Percentiles rank a stretch among this genome's conserved stretches.
Evolutionary conservation across 345 rosid species (phyloP).

Genomic region (Balakata baccata): DNA sequence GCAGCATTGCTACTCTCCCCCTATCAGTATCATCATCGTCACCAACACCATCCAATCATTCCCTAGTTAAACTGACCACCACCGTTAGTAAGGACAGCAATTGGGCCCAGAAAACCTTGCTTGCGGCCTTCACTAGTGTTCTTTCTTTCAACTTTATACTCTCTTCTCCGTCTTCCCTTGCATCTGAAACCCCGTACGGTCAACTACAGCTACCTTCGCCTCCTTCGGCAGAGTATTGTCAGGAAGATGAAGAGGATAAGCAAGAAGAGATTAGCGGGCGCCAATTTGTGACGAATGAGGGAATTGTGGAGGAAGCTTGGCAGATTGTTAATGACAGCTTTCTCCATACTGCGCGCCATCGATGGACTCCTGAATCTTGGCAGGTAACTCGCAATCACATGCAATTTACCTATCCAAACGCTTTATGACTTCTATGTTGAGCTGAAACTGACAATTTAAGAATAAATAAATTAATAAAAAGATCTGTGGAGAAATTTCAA

Average conservation of each 20-base stretch:
- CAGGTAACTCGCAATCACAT: constrained; percentile 33
- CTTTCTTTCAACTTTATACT: constrained; percentile 57
- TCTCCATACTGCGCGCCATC: constrained; percentile 46
- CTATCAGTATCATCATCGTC: constrained; percentile 15
- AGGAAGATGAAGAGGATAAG: constrained; percentile 33
- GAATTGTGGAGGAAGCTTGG: constrained; percentile 92
- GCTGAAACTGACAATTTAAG: too few species aligned
- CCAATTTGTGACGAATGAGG: constrained; percentile 50
- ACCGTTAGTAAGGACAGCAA: neutral
- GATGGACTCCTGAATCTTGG: constrained; percentile 75
- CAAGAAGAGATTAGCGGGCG: constrained; percentile 21
- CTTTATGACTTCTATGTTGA: neutral
- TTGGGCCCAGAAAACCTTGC: constrained; percentile 39
- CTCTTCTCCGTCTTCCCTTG: constrained; percentile 44
- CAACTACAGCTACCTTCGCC: constrained; percentile 21
- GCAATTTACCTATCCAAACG: neutral
- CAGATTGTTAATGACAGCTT: constrained; percentile 75
- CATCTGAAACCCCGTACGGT: constrained; percentile 36
- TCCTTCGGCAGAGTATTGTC: constrained; percentile 41
- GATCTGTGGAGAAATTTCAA: too few species aligned
- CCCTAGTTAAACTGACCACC: neutral
- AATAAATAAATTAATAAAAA: too few species aligned
- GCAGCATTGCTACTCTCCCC: constrained; percentile 20
- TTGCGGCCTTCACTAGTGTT: constrained; percentile 48
- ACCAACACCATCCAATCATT: constrained; percentile 16